These are phyloP conservation scores for Boechera stricta DNA, from an alignment of 345 rosid species.

Conservation along the genomic window DNA sequence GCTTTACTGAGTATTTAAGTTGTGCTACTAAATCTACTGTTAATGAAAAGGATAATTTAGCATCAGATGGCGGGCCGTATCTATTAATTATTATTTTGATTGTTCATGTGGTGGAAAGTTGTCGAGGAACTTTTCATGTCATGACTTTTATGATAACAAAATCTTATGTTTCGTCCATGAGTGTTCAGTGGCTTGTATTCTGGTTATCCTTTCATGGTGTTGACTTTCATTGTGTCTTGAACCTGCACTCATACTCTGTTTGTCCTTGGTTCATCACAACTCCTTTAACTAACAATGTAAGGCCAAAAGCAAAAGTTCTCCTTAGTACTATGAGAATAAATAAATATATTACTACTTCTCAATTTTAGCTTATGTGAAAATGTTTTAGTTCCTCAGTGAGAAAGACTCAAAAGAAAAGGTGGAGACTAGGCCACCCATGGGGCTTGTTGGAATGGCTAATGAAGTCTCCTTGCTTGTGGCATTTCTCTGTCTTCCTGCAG, in stretches of 20 bases:
- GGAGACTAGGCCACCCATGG: not conserved
- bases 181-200: not conserved
- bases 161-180: not conserved
- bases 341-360: too few relatives aligned
- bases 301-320: not conserved
- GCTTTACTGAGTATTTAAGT: not conserved
- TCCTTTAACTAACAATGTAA: not conserved
- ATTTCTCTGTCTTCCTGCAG: constrained; percentile 51
- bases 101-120: not conserved
- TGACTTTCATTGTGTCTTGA: not conserved
- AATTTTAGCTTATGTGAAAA: too few relatives aligned
- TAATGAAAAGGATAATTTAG: not conserved
- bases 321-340: too few relatives aligned
- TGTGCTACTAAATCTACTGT: not conserved
- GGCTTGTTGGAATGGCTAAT: not conserved
- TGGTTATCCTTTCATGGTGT: not conserved
- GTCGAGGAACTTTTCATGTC: not conserved
- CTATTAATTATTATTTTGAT: not conserved
- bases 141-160: not conserved
- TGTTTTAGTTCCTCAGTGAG: too few relatives aligned
- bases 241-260: not conserved
- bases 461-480: not conserved
- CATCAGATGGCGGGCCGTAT: not conserved
- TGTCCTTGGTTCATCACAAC: not conserved
- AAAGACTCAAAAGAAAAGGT: not conserved